Evolutionary conservation across 768 basidiomycete genomes (phyloP), one percentile per base, ranked within the genome.

Genomic region (Pseudohyphozyma bogoriensis): DNA sequence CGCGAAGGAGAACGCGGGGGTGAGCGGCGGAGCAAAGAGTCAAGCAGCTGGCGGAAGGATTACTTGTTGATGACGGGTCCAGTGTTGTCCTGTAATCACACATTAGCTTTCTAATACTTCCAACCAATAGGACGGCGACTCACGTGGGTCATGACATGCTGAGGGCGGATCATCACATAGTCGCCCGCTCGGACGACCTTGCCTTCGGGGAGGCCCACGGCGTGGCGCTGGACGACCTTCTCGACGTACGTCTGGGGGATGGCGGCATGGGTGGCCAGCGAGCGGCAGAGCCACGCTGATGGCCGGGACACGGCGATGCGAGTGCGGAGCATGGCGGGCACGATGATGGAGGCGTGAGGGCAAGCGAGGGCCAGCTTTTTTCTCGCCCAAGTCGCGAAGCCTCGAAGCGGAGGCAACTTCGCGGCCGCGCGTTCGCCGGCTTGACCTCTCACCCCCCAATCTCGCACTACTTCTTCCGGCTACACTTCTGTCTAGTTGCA

Each of bases 141-240:
- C 46, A 74, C 74, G 66, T 92, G 90, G 13, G 89, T 92, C 89
- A 92, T 92, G 68, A 96, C 91, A 81, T 97, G 90, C 72, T 96
- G 85, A 28, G 95, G 95, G 44, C 83, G 83, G 76, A 99, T 95
- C 92, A 96, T 99, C 40, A 97, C 91, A 83, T 97, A 97, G 83
- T 99, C 95, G 18, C 93, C 95, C 39, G 91, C 88, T 68, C 82
- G 84, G 67, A 97, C 87, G 20, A 79, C 77, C 72, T 85, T 88
- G 46, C 85, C 86, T 55, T 79, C 75, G 3, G 89, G 83, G 1
- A 91, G 78, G 52, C 85, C 90, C n/a, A 97, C 88, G 0, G 95
- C 85, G 77, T 96, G 93, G 72, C 85, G 87, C 74, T 97, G 92
- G 0, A 99, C 92, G 64, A 99, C 86, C 78, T 99, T 97, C 76